These are phyloP conservation scores for Erigeron philadelphicus DNA, from an alignment of 140 eudicot species.

Conservation along the genomic window DNA sequence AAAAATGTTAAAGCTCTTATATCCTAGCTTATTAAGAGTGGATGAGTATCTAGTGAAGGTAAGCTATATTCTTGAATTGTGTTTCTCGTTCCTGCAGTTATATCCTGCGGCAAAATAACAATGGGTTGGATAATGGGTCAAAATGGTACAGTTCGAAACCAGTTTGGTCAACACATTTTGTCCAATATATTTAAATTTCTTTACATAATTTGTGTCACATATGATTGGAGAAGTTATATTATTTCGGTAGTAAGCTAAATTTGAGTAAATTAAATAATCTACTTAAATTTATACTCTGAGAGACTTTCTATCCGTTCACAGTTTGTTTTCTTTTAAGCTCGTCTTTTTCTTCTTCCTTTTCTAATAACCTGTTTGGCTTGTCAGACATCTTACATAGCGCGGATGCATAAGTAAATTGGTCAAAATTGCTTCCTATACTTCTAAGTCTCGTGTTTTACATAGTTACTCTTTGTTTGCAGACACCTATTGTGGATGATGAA, in stretches of 20 bases:
- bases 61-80: constrained; percentile 13
- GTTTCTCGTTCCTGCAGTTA: not conserved
- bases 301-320: not conserved
- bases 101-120: not conserved
- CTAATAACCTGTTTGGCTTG: not conserved
- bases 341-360: not conserved
- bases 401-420: not conserved
- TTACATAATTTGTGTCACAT: not conserved
- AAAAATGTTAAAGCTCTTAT: constrained; percentile 67
- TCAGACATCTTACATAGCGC: not conserved
- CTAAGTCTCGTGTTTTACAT: constrained; percentile 7
- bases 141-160: not conserved
- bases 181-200: not conserved
- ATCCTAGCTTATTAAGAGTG: constrained; percentile 70
- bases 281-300: not conserved
- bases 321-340: not conserved
- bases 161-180: not conserved
- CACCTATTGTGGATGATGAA: constrained; percentile 40
- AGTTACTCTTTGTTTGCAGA: constrained; percentile 24
- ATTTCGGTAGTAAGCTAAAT: not conserved
- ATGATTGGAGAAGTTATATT: too few species aligned
- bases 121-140: not conserved
- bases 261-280: not conserved
- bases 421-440: not conserved
- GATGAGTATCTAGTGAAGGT: constrained; percentile 80